A percentile compares a stretch with the other conserved stretches of the same genome.
Evolutionary conservation across 1,284 basidiomycete species (phyloP).

Genomic region (Albatrellus sp.): DNA sequence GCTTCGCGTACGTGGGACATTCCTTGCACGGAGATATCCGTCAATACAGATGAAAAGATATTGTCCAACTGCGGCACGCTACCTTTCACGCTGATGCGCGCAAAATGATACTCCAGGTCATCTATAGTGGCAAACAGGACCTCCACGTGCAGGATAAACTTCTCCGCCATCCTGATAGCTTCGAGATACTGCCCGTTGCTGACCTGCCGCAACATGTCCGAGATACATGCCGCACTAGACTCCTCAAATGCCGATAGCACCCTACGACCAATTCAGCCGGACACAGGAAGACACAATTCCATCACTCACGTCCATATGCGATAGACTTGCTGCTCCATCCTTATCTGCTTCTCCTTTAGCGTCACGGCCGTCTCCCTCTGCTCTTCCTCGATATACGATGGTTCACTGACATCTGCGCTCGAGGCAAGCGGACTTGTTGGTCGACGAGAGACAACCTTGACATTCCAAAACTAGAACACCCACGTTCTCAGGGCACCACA

Average conservation of each 20-base stretch:
- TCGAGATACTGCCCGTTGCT: constrained; percentile 94
- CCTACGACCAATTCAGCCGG: constrained; percentile 21
- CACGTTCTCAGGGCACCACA: constrained; percentile 8
- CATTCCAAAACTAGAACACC: constrained; percentile 84
- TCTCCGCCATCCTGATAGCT: constrained; percentile 95
- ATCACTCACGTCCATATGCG: constrained; percentile 86
- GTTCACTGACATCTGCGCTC: constrained; percentile 40
- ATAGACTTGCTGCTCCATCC: constrained; percentile 97
- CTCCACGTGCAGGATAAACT: constrained; percentile 97
- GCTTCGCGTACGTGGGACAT: constrained; percentile 98
- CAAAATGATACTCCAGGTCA: constrained; percentile 87
- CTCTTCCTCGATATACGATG: constrained; percentile 63
- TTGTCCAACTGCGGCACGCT: constrained; percentile 11
- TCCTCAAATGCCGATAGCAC: constrained; percentile 98
- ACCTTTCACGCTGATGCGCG: constrained; percentile 79
- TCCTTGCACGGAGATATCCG: constrained; percentile 34
- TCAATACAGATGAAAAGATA: neutral
- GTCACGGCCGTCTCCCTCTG: constrained; percentile 67
- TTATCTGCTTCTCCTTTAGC: constrained; percentile 85
- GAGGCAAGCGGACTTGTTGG: constrained; percentile 39
- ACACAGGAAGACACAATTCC: neutral
- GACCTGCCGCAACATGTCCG: constrained; percentile 96
- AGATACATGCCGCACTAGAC: constrained; percentile 97
- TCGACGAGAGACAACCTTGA: constrained; percentile 80
- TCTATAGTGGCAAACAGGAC: constrained; percentile 96